Conservation (phyloP, 2,329 filamentous ascomycete species). For the Aureobasidium sp. region DNA sequence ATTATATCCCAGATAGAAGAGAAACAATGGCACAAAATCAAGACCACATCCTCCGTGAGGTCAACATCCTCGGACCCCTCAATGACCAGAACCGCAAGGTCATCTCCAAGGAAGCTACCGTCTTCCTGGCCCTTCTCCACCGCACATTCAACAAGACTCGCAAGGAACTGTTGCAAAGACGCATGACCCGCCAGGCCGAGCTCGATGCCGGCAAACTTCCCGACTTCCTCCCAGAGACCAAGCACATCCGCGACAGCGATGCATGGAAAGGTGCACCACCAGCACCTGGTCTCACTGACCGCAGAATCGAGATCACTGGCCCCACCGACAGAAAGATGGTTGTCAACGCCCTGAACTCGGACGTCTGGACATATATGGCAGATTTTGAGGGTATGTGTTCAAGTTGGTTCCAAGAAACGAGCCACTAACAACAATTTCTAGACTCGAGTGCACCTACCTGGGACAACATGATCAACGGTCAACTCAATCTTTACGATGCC, state of each 20-base stretch:
- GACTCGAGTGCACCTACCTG: conserved; percentile 93
- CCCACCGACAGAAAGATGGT: conserved; percentile 99
- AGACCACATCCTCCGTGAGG: conserved; percentile 75
- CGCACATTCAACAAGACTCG: conserved; percentile 86
- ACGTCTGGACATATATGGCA: conserved; percentile 99
- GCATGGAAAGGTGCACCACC: conserved; percentile 89
- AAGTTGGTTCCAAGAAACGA: background rate
- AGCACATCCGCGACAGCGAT: conserved; percentile 85
- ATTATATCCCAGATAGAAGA: background rate
- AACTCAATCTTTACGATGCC: conserved; percentile 95
- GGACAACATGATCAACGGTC: conserved; percentile 99
- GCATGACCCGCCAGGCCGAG: conserved; percentile 79
- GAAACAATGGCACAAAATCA: conserved; percentile 17
- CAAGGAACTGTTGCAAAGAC: conserved; percentile 80
- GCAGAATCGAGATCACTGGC: conserved; percentile 92
- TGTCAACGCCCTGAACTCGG: conserved; percentile 88
- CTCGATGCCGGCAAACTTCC: conserved; percentile 81
- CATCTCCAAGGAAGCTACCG: conserved; percentile 77
- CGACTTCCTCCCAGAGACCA: conserved; percentile 93
- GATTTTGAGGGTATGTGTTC: conserved; percentile 77
- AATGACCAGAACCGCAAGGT: conserved; percentile 79
- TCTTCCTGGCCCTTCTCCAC: conserved; percentile 90
- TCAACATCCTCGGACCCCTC: conserved; percentile 73
- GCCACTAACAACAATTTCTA: conserved; percentile 29
- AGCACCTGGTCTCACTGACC: conserved; percentile 84